Conservation (phyloP, 2,329 filamentous ascomycete genomes). For the Phyllosticta citriasiana region DNA sequence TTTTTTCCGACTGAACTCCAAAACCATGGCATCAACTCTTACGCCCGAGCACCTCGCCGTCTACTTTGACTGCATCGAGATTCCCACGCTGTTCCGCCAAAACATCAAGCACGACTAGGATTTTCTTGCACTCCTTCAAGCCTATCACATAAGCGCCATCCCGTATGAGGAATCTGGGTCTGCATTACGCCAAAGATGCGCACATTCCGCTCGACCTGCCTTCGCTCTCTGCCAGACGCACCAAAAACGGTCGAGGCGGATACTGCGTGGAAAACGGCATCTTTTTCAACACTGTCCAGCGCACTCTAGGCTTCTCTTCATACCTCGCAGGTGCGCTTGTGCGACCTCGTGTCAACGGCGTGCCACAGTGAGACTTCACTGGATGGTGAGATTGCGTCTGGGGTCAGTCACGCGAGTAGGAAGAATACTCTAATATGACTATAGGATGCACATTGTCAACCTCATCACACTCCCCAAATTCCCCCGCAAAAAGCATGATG, state of each 20-base stretch:
- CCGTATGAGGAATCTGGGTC: slow-evolving; percentile 47
- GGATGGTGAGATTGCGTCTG: slow-evolving; percentile 33
- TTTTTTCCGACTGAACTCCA: neutral
- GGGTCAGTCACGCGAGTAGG: slow-evolving; percentile 11
- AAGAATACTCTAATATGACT: slow-evolving; percentile 13
- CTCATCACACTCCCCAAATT: slow-evolving; percentile 46
- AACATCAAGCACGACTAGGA: slow-evolving; percentile 16
- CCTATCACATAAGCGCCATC: slow-evolving; percentile 37
- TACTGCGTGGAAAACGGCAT: slow-evolving; percentile 53
- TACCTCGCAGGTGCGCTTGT: slow-evolving; percentile 46
- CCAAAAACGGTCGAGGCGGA: slow-evolving; percentile 40
- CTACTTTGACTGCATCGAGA: slow-evolving; percentile 24
- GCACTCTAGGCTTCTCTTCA: slow-evolving; percentile 42
- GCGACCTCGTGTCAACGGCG: slow-evolving; percentile 22
- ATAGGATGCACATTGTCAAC: slow-evolving; percentile 49
- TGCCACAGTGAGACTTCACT: slow-evolving; percentile 32
- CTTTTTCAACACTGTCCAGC: slow-evolving; percentile 45
- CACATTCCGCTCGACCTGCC: slow-evolving; percentile 35
- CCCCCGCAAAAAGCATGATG: slow-evolving; percentile 39
- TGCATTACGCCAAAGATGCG: slow-evolving; percentile 38
- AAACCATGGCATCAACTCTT: neutral
- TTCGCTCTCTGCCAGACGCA: slow-evolving; percentile 41
- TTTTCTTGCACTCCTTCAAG: slow-evolving; percentile 32
- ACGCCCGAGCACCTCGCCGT: slow-evolving; percentile 20
- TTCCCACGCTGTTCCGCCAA: slow-evolving; percentile 18